Evolutionary conservation across 2,329 filamentous ascomycete genomes (phyloP), one percentile per base, ranked within the genome.

Genomic region (Fusarium clavum): DNA sequence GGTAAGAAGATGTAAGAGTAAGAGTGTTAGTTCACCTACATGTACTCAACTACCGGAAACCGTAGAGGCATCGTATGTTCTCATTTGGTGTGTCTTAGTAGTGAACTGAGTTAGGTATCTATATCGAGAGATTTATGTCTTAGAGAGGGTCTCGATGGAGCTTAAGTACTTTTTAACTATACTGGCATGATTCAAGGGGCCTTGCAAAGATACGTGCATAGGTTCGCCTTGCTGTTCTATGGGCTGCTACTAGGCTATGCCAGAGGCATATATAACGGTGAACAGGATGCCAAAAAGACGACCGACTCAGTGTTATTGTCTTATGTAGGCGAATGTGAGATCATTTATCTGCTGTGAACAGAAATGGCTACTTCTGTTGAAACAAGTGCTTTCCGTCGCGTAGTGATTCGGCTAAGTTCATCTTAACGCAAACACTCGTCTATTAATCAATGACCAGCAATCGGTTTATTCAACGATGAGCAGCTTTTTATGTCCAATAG

Each of bases 121-220:
- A 6, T 3, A 6, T 24, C 27, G 22, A 20, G 16, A 2, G 10
- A 12, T 8, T 11, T 20, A 5, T 4, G 11, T 18, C 22, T 3
- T 0, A 6, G n/a, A 5, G 27, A 27, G 32, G 25, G 12, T 6
- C 1, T 1, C 8, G 13, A 4, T 6, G 11, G 32, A 24, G 3
- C 18, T 34, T 20, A 24, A 34, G 55, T 68, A 70, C 43, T 57
- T 44, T 45, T 2, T 20, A 9, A 18, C 24, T n/a, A 57, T 47
- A 22, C 4, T 41, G 13, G 12, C 9, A 41, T 72, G 63, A 73
- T 62, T 73, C 61, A 68, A 53, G 16, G 45, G 10, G 9, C 5
- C 5, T 14, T 16, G 1, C 6, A 10, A 14, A 25, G 11, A 45
- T 44, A 9, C 9, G 25, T 53, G 29, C n/a, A 27, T 13, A 32